Evolutionary conservation across 1,284 basidiomycete genomes (phyloP), one percentile per base, ranked within the genome.

Genomic region (Prillingera fragicola): DNA sequence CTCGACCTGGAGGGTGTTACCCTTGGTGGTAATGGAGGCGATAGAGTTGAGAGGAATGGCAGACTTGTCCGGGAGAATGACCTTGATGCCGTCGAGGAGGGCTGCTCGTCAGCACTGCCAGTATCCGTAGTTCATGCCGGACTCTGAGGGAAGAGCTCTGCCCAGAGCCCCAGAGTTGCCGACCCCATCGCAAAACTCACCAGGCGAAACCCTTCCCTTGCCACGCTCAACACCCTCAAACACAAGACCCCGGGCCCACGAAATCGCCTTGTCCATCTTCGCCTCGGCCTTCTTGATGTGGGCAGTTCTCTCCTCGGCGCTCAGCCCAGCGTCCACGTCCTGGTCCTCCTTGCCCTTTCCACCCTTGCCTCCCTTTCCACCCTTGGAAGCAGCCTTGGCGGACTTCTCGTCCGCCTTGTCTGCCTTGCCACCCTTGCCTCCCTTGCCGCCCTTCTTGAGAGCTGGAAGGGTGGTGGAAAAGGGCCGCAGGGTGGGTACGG

Each of bases 151-250:
- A 22, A 5, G 18, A 34, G 21, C 8, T 13, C 24, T 22, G 43
- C 22, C 27, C 7, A 24, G 32, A 17, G 2, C 18, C 4, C 6
- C 33, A 24, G 33, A 19, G 19, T 17, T 5, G 15, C 9, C 12
- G 12, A 18, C 21, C 8, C 8, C 10, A 5, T 12, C 15, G 8
- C 18, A 17, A 19, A 14, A 54, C 67, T 37, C 38, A 72, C 70
- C 60, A 39, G 70, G 69, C 9, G 58, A 58, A 8, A 71, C 62
- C 25, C 65, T 53, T 2, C 70, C 70, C 23, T 62, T 49, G 3
- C 62, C 66, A 12, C 70, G 49, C 48, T 72, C 67, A 0, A 71
- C 69, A 25, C 63, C 63, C 31, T 72, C 70, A 51, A 55, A 71
- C 2, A 63, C 59, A 1, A 62, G 43, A 4, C 60, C 57, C 42